Percentiles rank a stretch among this genome's conserved stretches.
These are phyloP conservation scores for Ilyonectria mors-panacis DNA, from an alignment of 2,329 filamentous ascomycete genomes.

Conservation along the genomic window DNA sequence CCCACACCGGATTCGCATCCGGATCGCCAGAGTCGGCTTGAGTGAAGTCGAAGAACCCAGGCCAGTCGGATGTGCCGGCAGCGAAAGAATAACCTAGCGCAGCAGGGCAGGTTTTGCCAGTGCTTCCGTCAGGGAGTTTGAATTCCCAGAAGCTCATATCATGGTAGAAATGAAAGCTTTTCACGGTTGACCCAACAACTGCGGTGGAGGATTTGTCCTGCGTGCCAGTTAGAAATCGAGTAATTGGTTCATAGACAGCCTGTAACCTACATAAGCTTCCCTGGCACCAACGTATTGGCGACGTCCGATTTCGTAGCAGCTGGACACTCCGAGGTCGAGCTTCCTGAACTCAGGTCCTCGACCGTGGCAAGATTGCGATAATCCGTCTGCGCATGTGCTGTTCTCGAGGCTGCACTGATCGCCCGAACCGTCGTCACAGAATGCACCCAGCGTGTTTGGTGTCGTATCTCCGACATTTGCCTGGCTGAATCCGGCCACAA, in stretches of 20 bases:
- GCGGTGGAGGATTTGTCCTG: constrained; percentile 67
- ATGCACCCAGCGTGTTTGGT: constrained; percentile 89
- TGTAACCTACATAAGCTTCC: constrained; percentile 54
- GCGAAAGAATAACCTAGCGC: constrained; percentile 94
- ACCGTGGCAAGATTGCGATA: constrained; percentile 79
- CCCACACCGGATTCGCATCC: constrained; percentile 82
- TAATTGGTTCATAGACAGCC: neutral
- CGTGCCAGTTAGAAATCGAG: neutral
- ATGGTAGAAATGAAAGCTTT: constrained; percentile 87
- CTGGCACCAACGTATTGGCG: constrained; percentile 78
- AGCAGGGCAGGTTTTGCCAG: constrained; percentile 84
- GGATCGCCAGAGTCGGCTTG: constrained; percentile 85
- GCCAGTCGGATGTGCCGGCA: constrained; percentile 91
- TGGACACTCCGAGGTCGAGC: constrained; percentile 79
- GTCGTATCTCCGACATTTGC: constrained; percentile 92
- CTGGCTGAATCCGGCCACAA: constrained; percentile 94
- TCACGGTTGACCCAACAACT: constrained; percentile 76
- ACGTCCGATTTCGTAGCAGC: constrained; percentile 82
- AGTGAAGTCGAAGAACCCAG: constrained; percentile 93
- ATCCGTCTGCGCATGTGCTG: constrained; percentile 84
- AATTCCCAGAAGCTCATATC: constrained; percentile 86
- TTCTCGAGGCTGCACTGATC: constrained; percentile 81
- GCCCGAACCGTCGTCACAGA: constrained; percentile 88
- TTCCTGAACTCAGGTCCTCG: constrained; percentile 78
- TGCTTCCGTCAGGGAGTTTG: constrained; percentile 78